Evolutionary conservation across 805 yeast species (phyloP), one percentile per base, ranked within the genome.

Genomic region (Clavispora phyllophila): DNA sequence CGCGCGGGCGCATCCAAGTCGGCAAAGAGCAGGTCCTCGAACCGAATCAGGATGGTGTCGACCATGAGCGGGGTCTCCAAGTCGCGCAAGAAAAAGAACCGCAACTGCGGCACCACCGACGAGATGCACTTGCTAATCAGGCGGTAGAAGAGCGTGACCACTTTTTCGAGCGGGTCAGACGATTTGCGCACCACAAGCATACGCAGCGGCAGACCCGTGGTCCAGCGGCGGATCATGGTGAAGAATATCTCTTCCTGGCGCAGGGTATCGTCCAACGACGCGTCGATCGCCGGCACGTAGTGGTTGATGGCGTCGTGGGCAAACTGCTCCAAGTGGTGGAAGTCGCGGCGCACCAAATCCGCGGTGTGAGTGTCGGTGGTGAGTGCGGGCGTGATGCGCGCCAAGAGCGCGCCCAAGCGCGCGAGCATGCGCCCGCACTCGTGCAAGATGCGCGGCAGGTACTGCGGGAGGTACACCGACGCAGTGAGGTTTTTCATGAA

Each of bases 1-100:
- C 36, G 40, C 6, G 14, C 27, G 3, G 59, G 58, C 15, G 34
- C 36, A 20, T 54, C 60, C 25, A 65, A 47, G 31, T 54, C 56
- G 28, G 33, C 38, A 39, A 49, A 58, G 5, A 65, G 55, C 17
- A 58, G 60, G 8, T 43, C 43, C 39, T 61, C 69, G 18, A 55
- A 45, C 17, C 50, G 47, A 29, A 42, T 43, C 9, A 47, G 52
- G 39, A 58, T 63, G 4, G 67, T 64, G 39, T 68, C 72, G 34
- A 62, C 45, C 66, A 66, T 66, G 40, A 68, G 55, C 2, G 74
- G 72, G 40, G 62, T 54, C 45, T 66, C 72, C 45, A 68, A 68
- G 50, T 68, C 74, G 22, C 72, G 45, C 9, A 68, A 45, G 42
- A 63, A 66, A 50, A 63, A 65, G 45, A 61, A 68, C 44, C 62